Percentiles rank a stretch among this genome's conserved stretches.
These are phyloP conservation scores for Candida quercuum DNA, from an alignment of 805 yeast genomes.

Conservation along the genomic window DNA sequence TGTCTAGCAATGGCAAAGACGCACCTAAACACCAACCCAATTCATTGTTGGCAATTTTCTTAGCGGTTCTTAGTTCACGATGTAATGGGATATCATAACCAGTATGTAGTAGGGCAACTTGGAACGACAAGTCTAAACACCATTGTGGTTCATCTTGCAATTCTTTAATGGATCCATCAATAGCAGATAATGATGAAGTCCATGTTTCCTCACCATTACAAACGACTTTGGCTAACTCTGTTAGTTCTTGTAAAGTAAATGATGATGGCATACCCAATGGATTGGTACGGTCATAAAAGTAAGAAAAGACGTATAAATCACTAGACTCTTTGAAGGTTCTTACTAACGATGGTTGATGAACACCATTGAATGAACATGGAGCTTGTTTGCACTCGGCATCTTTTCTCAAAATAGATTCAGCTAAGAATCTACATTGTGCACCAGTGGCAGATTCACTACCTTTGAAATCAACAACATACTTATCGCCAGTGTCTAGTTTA, in stretches of 20 bases:
- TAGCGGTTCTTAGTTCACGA: conserved; percentile 89
- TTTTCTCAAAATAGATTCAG: conserved; percentile 80
- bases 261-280: conserved; percentile 94
- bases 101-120: conserved; percentile 85
- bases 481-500: conserved; percentile 40
- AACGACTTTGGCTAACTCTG: conserved; percentile 74
- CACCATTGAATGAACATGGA: conserved; percentile 96
- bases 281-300: conserved; percentile 88
- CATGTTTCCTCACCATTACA: conserved; percentile 80
- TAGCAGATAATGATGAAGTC: conserved; percentile 59
- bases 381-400: conserved; percentile 66
- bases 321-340: conserved; percentile 65
- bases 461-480: conserved; percentile 52
- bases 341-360: conserved; percentile 89
- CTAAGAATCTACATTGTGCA: conserved; percentile 79
- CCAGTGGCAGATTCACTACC: conserved; percentile 66
- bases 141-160: conserved; percentile 81
- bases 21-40: conserved; percentile 99
- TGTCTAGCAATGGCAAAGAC: conserved; percentile 81
- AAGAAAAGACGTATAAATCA: conserved; percentile 88
- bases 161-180: conserved; percentile 60
- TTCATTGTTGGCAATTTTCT: conserved; percentile 83
- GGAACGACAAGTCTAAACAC: conserved; percentile 90
- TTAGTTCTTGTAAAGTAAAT: conserved; percentile 80
- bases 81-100: conserved; percentile 92